Evolutionary conservation across 108 stramenopile species (phyloP), one percentile per base, ranked within the genome.

Genomic region (Nitzschia inconspicua): DNA sequence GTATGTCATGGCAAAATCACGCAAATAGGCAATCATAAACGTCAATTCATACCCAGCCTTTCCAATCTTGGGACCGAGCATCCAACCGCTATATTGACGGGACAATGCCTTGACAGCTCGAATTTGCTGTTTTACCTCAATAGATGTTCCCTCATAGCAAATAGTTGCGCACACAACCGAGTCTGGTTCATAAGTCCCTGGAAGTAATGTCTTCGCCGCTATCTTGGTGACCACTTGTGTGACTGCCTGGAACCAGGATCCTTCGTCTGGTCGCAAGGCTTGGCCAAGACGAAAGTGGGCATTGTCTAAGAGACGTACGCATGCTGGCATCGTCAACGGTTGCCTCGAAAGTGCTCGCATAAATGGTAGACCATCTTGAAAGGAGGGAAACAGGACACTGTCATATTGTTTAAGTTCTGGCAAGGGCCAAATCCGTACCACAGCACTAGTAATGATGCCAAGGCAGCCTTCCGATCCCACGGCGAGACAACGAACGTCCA

Each of bases 11-110:
- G 94, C 96, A 73, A 97, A 97, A 57, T 97, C 96, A 5, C 95
- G 84, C n/a, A 97, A 48, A 60, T 95, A 96, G 8, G 96, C 96
- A 52, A 97, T 97, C 54, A 90, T 86, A 47, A 86, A 97, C 16
- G 96, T 97, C 29, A 97, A 75, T 52, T 94, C 83, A 60, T 97
- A 97, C 7, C 94, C 95, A 16, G 90, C 68, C 36, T 77, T 82
- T 0, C 93, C 95, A 59, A 84, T 73, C 26, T 42, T 66, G 10
- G 78, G 57, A n/a, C 96, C 96, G 22, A 92, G 82, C 3, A 57
- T 48, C 22, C 93, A 57, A 9, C 94, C 96, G 26, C 92, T 90
- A 57, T 86, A 63, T 16, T 31, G 42, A 6, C 48, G 18, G 1
- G 82, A 67, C 4, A 91, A 34, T 11, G 60, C 53, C 11, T 70